Conservation (phyloP, 2,329 filamentous ascomycete genomes). For the Aspergillus costaricaensis region DNA sequence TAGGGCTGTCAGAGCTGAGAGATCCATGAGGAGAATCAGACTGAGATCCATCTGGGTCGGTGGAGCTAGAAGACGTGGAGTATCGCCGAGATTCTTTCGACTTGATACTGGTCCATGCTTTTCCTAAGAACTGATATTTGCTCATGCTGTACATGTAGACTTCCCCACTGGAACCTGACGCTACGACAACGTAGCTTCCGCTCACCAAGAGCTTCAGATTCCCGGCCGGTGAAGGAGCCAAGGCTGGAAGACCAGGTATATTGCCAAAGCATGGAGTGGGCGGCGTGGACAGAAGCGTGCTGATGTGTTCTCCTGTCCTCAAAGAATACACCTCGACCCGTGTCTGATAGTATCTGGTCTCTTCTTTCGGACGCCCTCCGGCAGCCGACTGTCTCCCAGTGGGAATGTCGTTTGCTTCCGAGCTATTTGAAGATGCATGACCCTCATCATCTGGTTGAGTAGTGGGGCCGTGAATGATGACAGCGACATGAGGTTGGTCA, state of each 20-base stretch:
- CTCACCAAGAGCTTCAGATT: slow-evolving; percentile 74
- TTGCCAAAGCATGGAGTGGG: slow-evolving; percentile 60
- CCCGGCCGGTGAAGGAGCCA: slow-evolving; percentile 69
- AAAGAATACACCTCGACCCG: slow-evolving; percentile 88
- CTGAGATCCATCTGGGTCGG: slow-evolving; percentile 46
- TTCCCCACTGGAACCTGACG: slow-evolving; percentile 83
- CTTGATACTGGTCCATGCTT: slow-evolving; percentile 88
- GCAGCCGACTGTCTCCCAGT: slow-evolving; percentile 25
- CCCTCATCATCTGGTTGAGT: slow-evolving; percentile 50
- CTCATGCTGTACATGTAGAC: slow-evolving; percentile 70
- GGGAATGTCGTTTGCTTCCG: slow-evolving; percentile 39
- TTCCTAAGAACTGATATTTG: slow-evolving; percentile 71
- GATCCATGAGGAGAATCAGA: slow-evolving; percentile 38
- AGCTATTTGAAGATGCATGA: slow-evolving; percentile 34
- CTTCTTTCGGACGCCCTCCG: slow-evolving; percentile 31
- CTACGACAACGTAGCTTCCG: slow-evolving; percentile 69
- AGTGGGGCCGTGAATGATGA: slow-evolving; percentile 77
- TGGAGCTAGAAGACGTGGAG: slow-evolving; percentile 49
- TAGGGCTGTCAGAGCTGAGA: slow-evolving; percentile 36
- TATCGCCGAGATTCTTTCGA: slow-evolving; percentile 47
- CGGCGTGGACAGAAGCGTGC: slow-evolving; percentile 73
- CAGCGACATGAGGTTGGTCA: slow-evolving; percentile 73
- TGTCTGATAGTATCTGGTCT: slow-evolving; percentile 67
- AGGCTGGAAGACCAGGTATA: slow-evolving; percentile 62
- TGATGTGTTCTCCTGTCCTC: slow-evolving; percentile 69